Evolutionary conservation across 75 land plant species (phyloP).

Genomic region (Cunninghamia lanceolata): DNA sequence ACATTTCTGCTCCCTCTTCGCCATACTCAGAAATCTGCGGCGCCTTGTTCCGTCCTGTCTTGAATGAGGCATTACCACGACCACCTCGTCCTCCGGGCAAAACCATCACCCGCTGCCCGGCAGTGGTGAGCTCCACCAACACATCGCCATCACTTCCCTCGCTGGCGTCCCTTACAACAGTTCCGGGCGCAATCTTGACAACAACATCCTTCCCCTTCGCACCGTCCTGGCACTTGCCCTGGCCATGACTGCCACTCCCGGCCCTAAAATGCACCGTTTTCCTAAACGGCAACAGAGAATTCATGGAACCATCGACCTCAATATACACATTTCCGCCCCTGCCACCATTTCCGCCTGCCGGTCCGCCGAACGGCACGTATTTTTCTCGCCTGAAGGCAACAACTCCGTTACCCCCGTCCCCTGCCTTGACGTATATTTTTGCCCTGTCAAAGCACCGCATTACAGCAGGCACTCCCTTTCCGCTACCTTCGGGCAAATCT

Average conservation of each 20-base stretch:
- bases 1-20: slow-evolving; percentile 94
- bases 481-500: slow-evolving; percentile 29
- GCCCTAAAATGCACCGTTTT: slow-evolving; percentile 84
- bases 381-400: slow-evolving; percentile 95
- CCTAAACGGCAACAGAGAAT: slow-evolving; percentile 81
- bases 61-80: slow-evolving; percentile 86
- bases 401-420: slow-evolving; percentile 93
- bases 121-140: slow-evolving; percentile 66
- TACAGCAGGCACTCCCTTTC: slow-evolving; percentile 84
- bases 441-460: slow-evolving; percentile 95
- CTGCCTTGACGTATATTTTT: slow-evolving; percentile 87
- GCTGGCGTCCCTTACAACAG: slow-evolving; percentile 63
- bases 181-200: slow-evolving; percentile 84
- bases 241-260: slow-evolving; percentile 77
- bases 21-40: slow-evolving; percentile 92
- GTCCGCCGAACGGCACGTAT: slow-evolving; percentile 93
- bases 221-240: slow-evolving; percentile 67
- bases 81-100: slow-evolving; percentile 97
- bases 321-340: slow-evolving; percentile 78
- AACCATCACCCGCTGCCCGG: slow-evolving; percentile 74
- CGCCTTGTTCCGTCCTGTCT: slow-evolving; percentile 79
- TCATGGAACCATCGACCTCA: slow-evolving; percentile 79
- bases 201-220: slow-evolving; percentile 76
- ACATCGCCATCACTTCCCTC: slow-evolving; percentile 46
- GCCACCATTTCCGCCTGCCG: slow-evolving; percentile 95